Percentiles rank a stretch among this genome's conserved stretches.
phyloP scores from a whole-genome alignment of 371 early-diverging fungal genomes.

The Mucor circinelloides region DNA sequence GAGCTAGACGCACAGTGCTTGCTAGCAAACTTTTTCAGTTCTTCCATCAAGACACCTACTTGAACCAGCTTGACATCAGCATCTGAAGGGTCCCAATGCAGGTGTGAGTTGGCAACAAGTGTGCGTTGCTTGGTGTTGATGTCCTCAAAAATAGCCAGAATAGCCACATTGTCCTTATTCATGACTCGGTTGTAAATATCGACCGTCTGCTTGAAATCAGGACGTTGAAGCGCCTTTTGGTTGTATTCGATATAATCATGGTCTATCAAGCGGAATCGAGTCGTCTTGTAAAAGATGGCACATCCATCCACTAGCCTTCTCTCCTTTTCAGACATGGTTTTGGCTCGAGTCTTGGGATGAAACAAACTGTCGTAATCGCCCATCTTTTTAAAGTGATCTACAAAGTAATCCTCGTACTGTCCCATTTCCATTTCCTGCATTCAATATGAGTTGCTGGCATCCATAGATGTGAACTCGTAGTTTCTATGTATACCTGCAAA shows the following conservation, averaged over 20 bases:
- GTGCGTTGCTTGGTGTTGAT: slow-evolving; percentile 71
- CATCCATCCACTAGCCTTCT: slow-evolving; percentile 95
- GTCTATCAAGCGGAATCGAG: slow-evolving; percentile 64
- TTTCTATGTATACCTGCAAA: slow-evolving; percentile 67
- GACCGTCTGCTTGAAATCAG: slow-evolving; percentile 87
- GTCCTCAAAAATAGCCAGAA: slow-evolving; percentile 85
- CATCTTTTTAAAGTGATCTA: slow-evolving; percentile 68
- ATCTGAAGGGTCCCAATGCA: slow-evolving; percentile 93
- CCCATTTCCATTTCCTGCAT: slow-evolving; percentile 79
- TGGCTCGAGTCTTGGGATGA: slow-evolving; percentile 92
- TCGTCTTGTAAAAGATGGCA: slow-evolving; percentile 93
- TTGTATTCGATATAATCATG: slow-evolving; percentile 91
- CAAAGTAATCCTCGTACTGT: slow-evolving; percentile 86
- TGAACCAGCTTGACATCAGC: slow-evolving; percentile 99
- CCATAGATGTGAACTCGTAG: no score
- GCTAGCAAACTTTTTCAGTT: slow-evolving; percentile 62
- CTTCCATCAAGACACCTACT: slow-evolving; percentile 94
- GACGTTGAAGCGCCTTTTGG: slow-evolving; percentile 86
- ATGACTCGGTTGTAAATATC: slow-evolving; percentile 95
- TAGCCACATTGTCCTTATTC: slow-evolving; percentile 97
- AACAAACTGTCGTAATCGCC: slow-evolving; percentile 93
- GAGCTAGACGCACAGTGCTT: slow-evolving; percentile 46
- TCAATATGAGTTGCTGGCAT: background rate
- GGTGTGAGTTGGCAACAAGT: slow-evolving; percentile 92
- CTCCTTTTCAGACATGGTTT: slow-evolving; percentile 92